phyloP scores from a whole-genome alignment of 306 rosid genomes.

The Corylus americana region DNA sequence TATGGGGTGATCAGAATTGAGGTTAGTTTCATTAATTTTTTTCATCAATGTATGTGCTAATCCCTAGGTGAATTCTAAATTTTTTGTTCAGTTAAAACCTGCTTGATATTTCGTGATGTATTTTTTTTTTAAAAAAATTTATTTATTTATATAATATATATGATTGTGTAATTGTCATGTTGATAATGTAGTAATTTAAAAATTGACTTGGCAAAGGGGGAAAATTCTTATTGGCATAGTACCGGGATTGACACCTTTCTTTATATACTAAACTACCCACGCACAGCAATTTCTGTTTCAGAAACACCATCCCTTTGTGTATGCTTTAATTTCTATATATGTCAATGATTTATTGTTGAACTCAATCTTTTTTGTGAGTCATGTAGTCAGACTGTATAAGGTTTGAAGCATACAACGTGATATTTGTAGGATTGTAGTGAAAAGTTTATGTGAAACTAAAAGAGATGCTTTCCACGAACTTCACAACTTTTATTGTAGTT shows the following conservation, averaged over 20 bases:
- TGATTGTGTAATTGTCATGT: not conserved
- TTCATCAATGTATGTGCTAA: not conserved
- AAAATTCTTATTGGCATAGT: not conserved
- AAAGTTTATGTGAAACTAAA: slow-evolving; percentile 10
- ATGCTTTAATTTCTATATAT: not conserved
- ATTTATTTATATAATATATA: not conserved
- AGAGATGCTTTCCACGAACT: slow-evolving; percentile 10
- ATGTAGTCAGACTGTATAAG: not conserved
- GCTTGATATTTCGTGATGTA: not conserved
- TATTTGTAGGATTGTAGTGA: not conserved
- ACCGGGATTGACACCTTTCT: not conserved
- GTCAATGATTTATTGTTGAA: not conserved
- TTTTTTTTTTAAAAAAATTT: not conserved
- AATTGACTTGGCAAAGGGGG: not conserved
- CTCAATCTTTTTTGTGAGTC: not conserved
- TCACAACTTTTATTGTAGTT: slow-evolving; percentile 34
- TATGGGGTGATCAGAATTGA: not conserved
- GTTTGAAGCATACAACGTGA: not conserved
- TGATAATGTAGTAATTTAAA: not conserved
- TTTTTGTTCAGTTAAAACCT: not conserved
- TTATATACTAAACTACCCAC: not conserved
- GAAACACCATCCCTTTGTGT: not conserved
- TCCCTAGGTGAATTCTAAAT: not conserved
- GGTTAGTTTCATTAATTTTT: not conserved
- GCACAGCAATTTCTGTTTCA: not conserved